These are phyloP conservation scores for Saccharomyces kudriavzevii DNA, from an alignment of 805 yeast species.

Conservation along the genomic window DNA sequence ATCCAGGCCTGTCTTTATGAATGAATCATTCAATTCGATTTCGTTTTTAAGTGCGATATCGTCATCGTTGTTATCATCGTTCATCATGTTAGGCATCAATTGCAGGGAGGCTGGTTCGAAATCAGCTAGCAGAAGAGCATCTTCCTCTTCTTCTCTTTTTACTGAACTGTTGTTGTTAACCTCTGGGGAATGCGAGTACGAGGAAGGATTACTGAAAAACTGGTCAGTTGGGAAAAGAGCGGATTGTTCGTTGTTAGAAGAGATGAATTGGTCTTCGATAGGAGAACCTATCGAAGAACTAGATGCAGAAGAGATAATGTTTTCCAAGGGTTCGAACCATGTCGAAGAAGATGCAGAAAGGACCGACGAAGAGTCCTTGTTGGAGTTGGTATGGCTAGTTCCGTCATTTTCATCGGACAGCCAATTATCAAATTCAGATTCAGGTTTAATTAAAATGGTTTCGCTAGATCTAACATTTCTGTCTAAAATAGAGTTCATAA, in stretches of 20 bases:
- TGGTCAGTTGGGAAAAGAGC: background rate
- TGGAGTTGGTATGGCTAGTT: slow-evolving; percentile 4
- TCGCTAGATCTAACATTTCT: background rate
- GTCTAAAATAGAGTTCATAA: background rate
- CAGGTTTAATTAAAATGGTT: background rate
- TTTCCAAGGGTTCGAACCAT: slow-evolving; percentile 26
- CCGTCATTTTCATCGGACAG: slow-evolving; percentile 12
- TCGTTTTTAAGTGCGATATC: background rate
- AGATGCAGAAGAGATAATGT: slow-evolving; percentile 19
- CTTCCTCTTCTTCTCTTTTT: background rate
- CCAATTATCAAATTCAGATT: slow-evolving; percentile 11
- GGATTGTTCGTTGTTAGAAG: background rate
- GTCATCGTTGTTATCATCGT: background rate
- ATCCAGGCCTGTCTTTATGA: background rate
- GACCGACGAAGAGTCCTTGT: slow-evolving; percentile 6
- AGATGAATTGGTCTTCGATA: slow-evolving; percentile 3
- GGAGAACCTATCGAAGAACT: slow-evolving; percentile 20
- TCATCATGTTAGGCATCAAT: background rate
- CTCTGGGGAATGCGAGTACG: slow-evolving; percentile 7
- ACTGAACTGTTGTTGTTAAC: background rate
- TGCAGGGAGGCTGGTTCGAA: background rate
- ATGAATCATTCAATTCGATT: background rate
- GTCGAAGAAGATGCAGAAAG: slow-evolving; percentile 5
- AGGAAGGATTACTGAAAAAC: slow-evolving; percentile 8
- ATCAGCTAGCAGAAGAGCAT: background rate